A percentile compares a stretch with the other conserved stretches of the same genome.
Conservation (phyloP, 225 moss, liverwort and hornwort genomes). For the Straminergon stramineum region DNA sequence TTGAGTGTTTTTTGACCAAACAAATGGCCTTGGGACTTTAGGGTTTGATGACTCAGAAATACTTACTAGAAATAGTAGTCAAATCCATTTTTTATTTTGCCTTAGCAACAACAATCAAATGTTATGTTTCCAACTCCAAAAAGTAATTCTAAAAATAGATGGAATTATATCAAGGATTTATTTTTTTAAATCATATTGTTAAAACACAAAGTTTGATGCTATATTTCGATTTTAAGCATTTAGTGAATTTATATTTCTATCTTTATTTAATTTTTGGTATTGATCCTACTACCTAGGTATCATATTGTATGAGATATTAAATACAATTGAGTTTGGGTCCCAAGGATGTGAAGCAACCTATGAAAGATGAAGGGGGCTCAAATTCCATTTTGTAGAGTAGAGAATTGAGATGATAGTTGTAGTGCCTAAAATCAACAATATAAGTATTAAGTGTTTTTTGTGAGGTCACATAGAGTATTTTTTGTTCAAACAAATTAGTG, state of each 20-base stretch:
- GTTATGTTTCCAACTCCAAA: too few species aligned
- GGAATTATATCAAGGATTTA: too few species aligned
- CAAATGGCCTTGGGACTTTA: too few species aligned
- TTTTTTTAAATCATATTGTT: too few species aligned
- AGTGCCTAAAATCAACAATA: background rate
- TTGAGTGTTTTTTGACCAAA: background rate
- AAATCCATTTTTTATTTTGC: too few species aligned
- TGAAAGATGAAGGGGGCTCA: background rate
- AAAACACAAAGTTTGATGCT: too few species aligned
- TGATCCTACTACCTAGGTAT: background rate
- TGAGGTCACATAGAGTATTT: background rate
- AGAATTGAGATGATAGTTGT: background rate
- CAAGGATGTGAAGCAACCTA: fast-evolving
- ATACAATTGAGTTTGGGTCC: background rate
- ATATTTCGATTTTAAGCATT: too few species aligned
- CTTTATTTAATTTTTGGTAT: background rate
- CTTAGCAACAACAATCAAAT: too few species aligned
- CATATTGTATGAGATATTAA: background rate
- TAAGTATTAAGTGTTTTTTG: background rate
- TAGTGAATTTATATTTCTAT: fast-evolving
- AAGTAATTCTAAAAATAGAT: too few species aligned
- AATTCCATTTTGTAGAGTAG: background rate
- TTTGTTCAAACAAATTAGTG: background rate
- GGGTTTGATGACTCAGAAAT: too few species aligned
- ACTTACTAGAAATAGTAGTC: too few species aligned